Evolutionary conservation across 2,329 filamentous ascomycete genomes (phyloP), one percentile per base, ranked within the genome.

Genomic region (Exophiala bonariae): DNA sequence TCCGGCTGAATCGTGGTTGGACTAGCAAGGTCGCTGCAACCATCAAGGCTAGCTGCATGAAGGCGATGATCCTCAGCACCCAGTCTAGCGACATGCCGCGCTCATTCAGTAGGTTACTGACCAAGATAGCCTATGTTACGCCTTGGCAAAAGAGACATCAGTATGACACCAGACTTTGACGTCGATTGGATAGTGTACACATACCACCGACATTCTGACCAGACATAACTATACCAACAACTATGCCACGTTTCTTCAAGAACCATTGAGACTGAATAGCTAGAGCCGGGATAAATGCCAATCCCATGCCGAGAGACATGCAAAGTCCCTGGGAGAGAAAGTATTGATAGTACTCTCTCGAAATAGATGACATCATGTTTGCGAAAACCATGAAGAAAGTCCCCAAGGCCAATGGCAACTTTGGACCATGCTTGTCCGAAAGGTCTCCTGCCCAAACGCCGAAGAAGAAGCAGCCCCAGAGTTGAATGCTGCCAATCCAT

Each of bases 281-380:
- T 22, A 55, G 19, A n/a, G 52, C 49, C 6, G 49, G 49, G 10
- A 20, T 28, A 17, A 40, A 40, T 7, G 20, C 20, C 10, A 28
- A 40, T 13, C 45, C 50, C 6, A 39, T 68, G 1, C 77, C 77
- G 32, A 76, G 66, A 28, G 75, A 69, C 18, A 74, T 74, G 58
- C 75, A 79, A 5, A 80, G 62, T 3, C 73, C 75, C 52, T 81
- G 78, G 0, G 76, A 66, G 2, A 81, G 72, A 36, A 81, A 65
- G 50, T 80, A 72, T 47, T 80, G 78, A 51, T 77, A 80, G 62
- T 80, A 80, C 47, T 78, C 62, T 0, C 59, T 70, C 13, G 73
- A 74, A 2, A 80, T 61, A n/a, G 71, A 75, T 2, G 75, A 65
- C 77, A 80, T 81, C 76, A 81, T 80, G 14, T 80, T 63, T 3